Evolutionary conservation across 1,284 basidiomycete genomes (phyloP), one percentile per base, ranked within the genome.

Genomic region (Rhodotorula mucilaginosa): DNA sequence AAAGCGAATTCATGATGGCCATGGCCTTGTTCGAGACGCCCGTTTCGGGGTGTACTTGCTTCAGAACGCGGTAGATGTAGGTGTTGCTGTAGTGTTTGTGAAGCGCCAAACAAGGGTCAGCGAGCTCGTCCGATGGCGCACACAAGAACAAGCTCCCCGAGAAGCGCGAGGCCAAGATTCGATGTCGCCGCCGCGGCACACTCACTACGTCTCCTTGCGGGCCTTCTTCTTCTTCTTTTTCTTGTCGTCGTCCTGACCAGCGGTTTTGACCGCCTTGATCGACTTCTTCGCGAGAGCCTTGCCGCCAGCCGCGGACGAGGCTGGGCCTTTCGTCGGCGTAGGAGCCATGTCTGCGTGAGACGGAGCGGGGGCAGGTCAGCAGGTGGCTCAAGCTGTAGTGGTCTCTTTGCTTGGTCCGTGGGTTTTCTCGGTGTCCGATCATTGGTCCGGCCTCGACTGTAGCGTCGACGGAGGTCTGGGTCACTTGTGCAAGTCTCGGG

Each of bases 1-100:
- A 77, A 70, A 80, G 80, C 63, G 78, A 78, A 71, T 96, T 96
- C 61, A 97, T 84, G 80, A 97, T 91, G 69, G 89, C 88, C 93
- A 97, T 97, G 57, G 93, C 93, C 86, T 95, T 97, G 88, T 95
- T 96, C 73, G 91, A 90, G 82, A 96, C 95, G 88, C 94, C 94
- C 76, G 92, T 96, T 81, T 97, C 94, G 69, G 93, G 94, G 85
- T 97, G 93, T 72, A 97, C 93, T 81, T 93, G 91, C 83, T 89
- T 93, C 74, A 93, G 85, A 74, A 92, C 90, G 65, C 75, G 76
- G 75, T 74, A 78, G 72, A 79, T 76, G 74, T 79, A 79, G 52
- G 76, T 64, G 39, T 44, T 44, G 39, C 39, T 44, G 39, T 44
- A 44, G 2, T 1, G 12, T 12, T 44, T 12, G 39, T 10, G 34